phyloP scores from a whole-genome alignment of 345 rosid species.

The Fremontodendron californicum region DNA sequence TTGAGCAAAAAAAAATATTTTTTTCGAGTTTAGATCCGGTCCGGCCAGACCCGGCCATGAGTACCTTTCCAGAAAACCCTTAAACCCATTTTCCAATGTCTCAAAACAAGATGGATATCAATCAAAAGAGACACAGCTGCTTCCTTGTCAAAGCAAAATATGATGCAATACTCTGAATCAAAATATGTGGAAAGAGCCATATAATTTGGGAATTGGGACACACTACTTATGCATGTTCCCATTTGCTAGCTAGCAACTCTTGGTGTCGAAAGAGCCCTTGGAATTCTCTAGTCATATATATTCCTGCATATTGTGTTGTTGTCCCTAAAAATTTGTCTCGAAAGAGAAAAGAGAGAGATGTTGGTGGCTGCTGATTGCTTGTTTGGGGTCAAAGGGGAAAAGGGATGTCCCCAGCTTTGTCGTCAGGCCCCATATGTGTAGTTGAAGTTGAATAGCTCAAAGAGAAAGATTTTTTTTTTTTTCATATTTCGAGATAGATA shows the following conservation, averaged over 20 bases:
- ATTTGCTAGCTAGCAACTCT: not conserved
- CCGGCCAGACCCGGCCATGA: no score
- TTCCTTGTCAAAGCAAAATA: not conserved
- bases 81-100: not conserved
- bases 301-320: not conserved
- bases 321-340: not conserved
- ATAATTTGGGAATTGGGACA: not conserved
- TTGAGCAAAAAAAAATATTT: no score
- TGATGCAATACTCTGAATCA: not conserved
- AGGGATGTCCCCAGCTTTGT: not conserved
- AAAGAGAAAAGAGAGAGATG: not conserved
- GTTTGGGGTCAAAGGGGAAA: not conserved
- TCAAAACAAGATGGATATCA: not conserved
- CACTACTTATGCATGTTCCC: not conserved
- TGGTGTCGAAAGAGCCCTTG: no score
- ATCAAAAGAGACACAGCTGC: not conserved
- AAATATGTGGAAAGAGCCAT: not conserved
- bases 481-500: not conserved
- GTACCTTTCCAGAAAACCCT: no score
- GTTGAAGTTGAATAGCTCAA: no score
- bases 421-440: not conserved
- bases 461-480: no score
- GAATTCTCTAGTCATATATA: not conserved
- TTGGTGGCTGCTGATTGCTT: not conserved
- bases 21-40: no score